Percentiles rank a stretch among this genome's conserved stretches.
These are phyloP conservation scores for Rhizophagus clarus DNA, from an alignment of 192 early-diverging fungal species.

Conservation along the genomic window DNA sequence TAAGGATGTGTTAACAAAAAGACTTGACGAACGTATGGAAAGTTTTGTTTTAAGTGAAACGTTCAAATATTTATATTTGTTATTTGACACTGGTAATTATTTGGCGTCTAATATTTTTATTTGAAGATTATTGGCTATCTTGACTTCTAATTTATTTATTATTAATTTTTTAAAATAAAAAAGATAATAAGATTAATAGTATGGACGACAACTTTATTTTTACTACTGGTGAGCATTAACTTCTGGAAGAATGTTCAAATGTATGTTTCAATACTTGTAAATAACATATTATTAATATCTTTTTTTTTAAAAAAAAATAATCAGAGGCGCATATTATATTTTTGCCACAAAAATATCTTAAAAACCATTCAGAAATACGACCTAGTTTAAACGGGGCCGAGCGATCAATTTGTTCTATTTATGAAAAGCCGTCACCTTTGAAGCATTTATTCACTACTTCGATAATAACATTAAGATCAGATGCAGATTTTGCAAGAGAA, in stretches of 20 bases:
- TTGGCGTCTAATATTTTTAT: neutral
- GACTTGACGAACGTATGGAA: slow-evolving; percentile 88
- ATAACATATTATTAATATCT: neutral
- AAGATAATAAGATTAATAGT: slow-evolving; percentile 71
- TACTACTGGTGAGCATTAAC: slow-evolving; percentile 67
- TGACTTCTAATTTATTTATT: neutral
- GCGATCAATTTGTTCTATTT: slow-evolving; percentile 31
- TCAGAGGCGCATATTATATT: slow-evolving; percentile 63
- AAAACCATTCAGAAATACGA: neutral
- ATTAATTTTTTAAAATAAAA: neutral
- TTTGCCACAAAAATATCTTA: slow-evolving; percentile 37
- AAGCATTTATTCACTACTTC: slow-evolving; percentile 37
- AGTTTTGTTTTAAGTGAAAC: slow-evolving; percentile 94
- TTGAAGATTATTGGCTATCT: neutral
- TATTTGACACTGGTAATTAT: slow-evolving; percentile 78
- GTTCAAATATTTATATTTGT: slow-evolving; percentile 94
- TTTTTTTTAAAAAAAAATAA: neutral
- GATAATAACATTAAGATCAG: slow-evolving; percentile 43
- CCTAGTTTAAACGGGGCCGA: neutral
- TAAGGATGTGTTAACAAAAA: slow-evolving; percentile 60
- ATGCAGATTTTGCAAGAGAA: slow-evolving; percentile 53
- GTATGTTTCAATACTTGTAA: neutral
- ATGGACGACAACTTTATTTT: slow-evolving; percentile 82
- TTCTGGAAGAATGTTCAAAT: too few relatives aligned
- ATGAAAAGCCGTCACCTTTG: slow-evolving; percentile 27